Conservation (phyloP, 805 yeast species). For the Candida arabinofermentans region DNA sequence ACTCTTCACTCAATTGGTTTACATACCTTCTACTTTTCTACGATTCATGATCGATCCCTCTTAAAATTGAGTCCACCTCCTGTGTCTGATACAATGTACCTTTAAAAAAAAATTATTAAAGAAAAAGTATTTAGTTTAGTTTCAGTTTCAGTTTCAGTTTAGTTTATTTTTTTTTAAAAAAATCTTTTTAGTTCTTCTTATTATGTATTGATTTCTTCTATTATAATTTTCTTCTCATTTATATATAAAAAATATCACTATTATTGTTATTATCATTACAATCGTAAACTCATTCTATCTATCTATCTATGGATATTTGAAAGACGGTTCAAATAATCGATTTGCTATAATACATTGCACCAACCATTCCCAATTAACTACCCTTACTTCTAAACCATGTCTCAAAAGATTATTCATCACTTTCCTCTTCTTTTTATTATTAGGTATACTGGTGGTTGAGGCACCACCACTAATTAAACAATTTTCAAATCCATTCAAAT, state of each 20-base stretch:
- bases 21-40: too few species aligned
- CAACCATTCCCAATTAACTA: conserved; percentile 63
- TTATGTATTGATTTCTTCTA: neutral
- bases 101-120: too few species aligned
- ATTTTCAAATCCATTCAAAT: conserved; percentile 4
- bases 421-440: neutral
- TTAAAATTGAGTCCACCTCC: too few species aligned
- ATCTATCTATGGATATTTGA: conserved; percentile 1
- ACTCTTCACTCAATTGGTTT: too few species aligned
- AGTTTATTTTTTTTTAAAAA: too few species aligned
- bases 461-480: too few species aligned
- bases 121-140: too few species aligned
- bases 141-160: too few species aligned
- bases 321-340: conserved; percentile 11
- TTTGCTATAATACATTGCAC: conserved; percentile 52
- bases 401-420: neutral
- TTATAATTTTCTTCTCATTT: neutral
- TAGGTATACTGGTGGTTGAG: too few species aligned
- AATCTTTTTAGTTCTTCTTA: neutral
- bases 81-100: too few species aligned
- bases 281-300: neutral
- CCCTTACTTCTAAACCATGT: conserved; percentile 14
- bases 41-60: too few species aligned
- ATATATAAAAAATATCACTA: too few species aligned
- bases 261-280: neutral